Evolutionary conservation across 305 asterid species (phyloP).

Genomic region (Solanum chacoense): DNA sequence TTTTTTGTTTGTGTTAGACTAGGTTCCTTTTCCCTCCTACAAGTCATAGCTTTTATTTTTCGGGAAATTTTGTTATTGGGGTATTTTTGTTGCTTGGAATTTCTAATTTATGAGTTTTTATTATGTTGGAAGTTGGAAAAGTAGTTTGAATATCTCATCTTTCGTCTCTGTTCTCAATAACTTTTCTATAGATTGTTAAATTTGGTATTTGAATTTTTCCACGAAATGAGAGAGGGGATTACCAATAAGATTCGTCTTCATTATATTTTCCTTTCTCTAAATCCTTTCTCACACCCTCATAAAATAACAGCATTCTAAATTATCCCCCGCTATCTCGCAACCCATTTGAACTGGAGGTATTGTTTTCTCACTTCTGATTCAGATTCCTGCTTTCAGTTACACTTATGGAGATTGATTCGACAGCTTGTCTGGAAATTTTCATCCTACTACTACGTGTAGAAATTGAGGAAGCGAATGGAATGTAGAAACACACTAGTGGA

Average conservation of each 20-base stretch:
- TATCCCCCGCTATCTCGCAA: background rate
- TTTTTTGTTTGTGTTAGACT: background rate
- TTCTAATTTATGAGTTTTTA: background rate
- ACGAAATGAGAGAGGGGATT: background rate
- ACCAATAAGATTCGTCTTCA: background rate
- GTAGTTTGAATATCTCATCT: background rate
- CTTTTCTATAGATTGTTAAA: background rate
- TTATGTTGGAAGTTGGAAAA: background rate
- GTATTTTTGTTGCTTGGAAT: background rate
- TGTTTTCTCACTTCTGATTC: background rate
- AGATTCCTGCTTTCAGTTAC: background rate
- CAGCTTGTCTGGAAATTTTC: background rate
- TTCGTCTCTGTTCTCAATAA: background rate
- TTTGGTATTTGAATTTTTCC: background rate
- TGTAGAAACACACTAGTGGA: background rate
- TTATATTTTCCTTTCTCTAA: background rate
- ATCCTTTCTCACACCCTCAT: background rate
- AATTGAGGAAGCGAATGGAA: background rate
- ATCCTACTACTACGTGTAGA: background rate
- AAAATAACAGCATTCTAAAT: background rate
- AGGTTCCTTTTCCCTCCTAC: background rate
- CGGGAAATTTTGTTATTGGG: background rate
- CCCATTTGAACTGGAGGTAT: background rate
- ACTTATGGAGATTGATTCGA: background rate
- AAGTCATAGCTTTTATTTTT: too few relatives aligned